Evolutionary conservation across 106 monocot species (phyloP).

Genomic region (Acorus gramineus): DNA sequence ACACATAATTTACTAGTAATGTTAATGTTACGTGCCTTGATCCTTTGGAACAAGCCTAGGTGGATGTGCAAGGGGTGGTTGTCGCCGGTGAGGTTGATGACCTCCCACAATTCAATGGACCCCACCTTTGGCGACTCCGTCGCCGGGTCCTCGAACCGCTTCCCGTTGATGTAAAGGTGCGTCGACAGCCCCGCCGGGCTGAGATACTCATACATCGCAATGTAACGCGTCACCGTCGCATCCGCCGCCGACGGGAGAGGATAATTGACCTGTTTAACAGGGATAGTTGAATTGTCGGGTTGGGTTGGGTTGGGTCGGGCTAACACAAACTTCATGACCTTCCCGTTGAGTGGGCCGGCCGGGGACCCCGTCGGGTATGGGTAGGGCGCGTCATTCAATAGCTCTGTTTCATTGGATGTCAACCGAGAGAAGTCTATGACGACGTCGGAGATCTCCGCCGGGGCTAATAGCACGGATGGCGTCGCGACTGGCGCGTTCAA

Average conservation of each 20-base stretch:
- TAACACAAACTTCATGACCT: not conserved
- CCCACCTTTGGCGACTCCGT: too few species aligned
- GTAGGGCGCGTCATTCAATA: not conserved
- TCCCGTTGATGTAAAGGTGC: constrained; percentile 4
- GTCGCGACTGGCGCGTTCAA: not conserved
- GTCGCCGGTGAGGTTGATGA: too few species aligned
- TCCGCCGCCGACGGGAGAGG: too few species aligned
- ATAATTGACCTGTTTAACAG: not conserved
- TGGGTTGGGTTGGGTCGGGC: not conserved
- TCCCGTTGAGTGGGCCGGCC: not conserved
- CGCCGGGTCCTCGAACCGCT: not conserved
- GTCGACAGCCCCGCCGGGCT: not conserved
- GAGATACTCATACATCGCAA: constrained; percentile 4
- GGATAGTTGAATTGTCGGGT: not conserved
- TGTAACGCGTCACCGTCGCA: not conserved
- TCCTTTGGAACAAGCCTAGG: not conserved
- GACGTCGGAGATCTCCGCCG: constrained; percentile 2
- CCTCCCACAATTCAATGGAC: too few species aligned
- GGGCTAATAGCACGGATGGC: not conserved
- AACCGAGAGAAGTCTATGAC: constrained; percentile 5
- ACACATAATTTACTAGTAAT: too few species aligned
- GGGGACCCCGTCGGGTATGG: not conserved
- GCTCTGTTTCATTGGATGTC: not conserved
- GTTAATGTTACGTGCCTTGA: not conserved
- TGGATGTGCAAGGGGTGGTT: too few species aligned